Evolutionary conservation across 2,329 filamentous ascomycete species (phyloP).

Genomic region (Amauroascus niger): DNA sequence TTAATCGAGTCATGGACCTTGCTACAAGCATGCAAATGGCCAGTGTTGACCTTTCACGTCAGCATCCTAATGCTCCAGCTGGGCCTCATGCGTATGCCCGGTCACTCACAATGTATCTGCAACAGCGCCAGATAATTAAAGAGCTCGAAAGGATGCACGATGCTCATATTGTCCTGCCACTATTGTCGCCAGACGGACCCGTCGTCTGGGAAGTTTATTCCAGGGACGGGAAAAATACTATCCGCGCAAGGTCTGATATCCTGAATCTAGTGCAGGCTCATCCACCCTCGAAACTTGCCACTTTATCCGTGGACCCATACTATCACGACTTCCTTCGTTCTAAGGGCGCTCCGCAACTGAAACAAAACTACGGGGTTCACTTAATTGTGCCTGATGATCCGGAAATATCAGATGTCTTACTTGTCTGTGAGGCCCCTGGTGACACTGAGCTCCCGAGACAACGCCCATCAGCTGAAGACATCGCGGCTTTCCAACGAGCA

Average conservation of each 20-base stretch:
- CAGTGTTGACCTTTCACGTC: conserved; percentile 69
- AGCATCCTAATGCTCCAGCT: conserved; percentile 62
- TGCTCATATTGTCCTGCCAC: conserved; percentile 78
- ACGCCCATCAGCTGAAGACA: conserved; percentile 46
- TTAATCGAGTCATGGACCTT: conserved; percentile 78
- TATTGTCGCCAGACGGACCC: conserved; percentile 52
- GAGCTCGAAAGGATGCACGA: conserved; percentile 70
- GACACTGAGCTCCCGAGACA: conserved; percentile 22
- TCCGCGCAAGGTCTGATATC: conserved; percentile 42
- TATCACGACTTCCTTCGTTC: conserved; percentile 41
- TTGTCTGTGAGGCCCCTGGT: conserved; percentile 42
- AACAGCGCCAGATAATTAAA: conserved; percentile 69
- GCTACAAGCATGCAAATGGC: conserved; percentile 79
- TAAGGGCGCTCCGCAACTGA: conserved; percentile 32
- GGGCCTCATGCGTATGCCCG: conserved; percentile 71
- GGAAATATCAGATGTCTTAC: conserved; percentile 33
- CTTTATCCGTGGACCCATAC: conserved; percentile 41
- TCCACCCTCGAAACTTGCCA: conserved; percentile 37
- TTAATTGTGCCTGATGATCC: conserved; percentile 41
- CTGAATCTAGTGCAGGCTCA: conserved; percentile 42
- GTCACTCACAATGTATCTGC: conserved; percentile 79
- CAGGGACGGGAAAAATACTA: conserved; percentile 67
- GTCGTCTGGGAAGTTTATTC: conserved; percentile 84
- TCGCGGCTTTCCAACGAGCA: conserved; percentile 47
- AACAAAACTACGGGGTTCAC: conserved; percentile 39